Evolutionary conservation across 768 basidiomycete species (phyloP).

Genomic region (Atractiella rhizophila): DNA sequence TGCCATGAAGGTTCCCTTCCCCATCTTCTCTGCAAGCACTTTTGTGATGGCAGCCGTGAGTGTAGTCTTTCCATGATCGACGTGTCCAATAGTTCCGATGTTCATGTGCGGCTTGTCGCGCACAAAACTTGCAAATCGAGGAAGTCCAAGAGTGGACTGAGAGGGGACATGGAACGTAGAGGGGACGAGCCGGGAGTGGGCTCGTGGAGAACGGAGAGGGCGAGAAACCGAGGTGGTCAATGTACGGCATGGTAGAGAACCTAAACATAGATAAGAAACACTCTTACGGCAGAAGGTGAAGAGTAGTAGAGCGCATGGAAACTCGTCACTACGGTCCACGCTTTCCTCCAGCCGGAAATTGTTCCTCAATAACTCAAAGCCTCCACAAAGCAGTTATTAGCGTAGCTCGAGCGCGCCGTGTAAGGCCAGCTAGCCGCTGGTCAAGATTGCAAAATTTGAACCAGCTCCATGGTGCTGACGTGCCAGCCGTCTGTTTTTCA

Average conservation of each 20-base stretch:
- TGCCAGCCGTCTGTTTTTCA: not conserved
- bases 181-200: not conserved
- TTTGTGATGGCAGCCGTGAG: slow-evolving; percentile 89
- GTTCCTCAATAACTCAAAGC: not conserved
- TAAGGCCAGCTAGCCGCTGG: not conserved
- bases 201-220: not conserved
- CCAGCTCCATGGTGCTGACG: not conserved
- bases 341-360: not conserved
- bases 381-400: too few species aligned
- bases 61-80: slow-evolving; percentile 78
- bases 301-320: slow-evolving; percentile 2
- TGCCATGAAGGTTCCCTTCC: slow-evolving; percentile 56
- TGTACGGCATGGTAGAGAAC: not conserved
- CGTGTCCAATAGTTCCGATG: slow-evolving; percentile 55
- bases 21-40: slow-evolving; percentile 44
- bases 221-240: not conserved
- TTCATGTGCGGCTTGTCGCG: slow-evolving; percentile 79
- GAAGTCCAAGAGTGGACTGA: not conserved
- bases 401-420: too few species aligned
- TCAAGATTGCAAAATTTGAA: not conserved
- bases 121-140: not conserved
- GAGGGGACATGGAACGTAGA: not conserved
- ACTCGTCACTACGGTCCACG: not conserved
- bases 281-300: not conserved
- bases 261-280: not conserved